These are phyloP conservation scores for Apiospora saccharicola DNA, from an alignment of 2,329 filamentous ascomycete genomes.

Conservation along the genomic window DNA sequence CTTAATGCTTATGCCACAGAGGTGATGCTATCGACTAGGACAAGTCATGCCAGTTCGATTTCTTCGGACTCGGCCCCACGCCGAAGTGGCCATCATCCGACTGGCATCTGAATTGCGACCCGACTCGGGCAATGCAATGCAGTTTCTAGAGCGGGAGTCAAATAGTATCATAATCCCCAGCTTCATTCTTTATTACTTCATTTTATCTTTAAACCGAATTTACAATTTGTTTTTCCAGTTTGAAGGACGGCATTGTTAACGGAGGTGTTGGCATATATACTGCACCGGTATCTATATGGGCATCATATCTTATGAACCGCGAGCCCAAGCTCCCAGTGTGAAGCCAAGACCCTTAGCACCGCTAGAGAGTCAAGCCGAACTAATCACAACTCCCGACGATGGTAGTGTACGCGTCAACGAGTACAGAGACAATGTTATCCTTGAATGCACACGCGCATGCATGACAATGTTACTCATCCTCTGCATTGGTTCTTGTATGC, in stretches of 20 bases:
- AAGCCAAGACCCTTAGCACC: constrained; percentile 16
- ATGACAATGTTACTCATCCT: not conserved
- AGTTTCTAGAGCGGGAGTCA: too few species aligned
- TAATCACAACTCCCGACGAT: constrained; percentile 8
- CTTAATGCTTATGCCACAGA: not conserved
- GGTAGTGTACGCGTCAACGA: constrained; percentile 20
- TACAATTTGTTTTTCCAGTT: too few species aligned
- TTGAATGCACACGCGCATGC: not conserved
- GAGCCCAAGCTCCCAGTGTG: not conserved
- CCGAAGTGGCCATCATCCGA: not conserved
- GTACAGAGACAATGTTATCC: not conserved
- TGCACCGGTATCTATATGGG: too few species aligned
- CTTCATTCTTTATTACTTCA: too few species aligned
- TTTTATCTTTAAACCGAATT: too few species aligned
- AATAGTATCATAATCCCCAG: too few species aligned
- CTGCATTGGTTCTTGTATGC: not conserved
- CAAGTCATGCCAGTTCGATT: not conserved
- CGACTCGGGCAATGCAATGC: too few species aligned
- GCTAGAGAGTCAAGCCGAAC: constrained; percentile 3
- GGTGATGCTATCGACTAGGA: not conserved
- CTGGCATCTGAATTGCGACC: not conserved
- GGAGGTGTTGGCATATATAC: too few species aligned
- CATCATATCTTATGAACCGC: not conserved
- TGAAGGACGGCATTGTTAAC: too few species aligned
- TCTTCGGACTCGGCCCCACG: not conserved